Base-by-base conservation (phyloP, 345 rosid species). In the Eucalyptus leucophloia region DNA sequence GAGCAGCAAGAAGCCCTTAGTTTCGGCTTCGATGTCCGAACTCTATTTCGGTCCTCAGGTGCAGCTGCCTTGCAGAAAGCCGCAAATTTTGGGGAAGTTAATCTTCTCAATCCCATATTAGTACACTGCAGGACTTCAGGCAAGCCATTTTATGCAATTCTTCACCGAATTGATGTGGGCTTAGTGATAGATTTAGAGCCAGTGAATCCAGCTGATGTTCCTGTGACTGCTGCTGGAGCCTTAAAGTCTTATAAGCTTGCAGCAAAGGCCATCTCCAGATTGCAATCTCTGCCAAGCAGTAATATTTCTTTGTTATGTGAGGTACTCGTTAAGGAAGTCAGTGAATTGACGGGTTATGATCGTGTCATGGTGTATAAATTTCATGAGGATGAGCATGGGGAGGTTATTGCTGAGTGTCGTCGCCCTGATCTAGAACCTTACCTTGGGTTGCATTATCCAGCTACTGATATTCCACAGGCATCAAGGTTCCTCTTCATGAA, bases 311-410 rank as follows among this genome's bases (percentile, higher is more conserved):
- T 93, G 89, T 88, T 96, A 19, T 95, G 97, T 54, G 97, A 97
- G 87, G 94, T 92, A 90, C 85, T 97, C 14, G 99, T 95, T 28
- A 94, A 96, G 92, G 98, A 97, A 91, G 96, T 97, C 86, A 89
- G 97, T 80, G 95, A 95, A 40, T 90, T 97, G 88, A 96, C 96
- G 1, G 98, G 97, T 82, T 97, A 97, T 91, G 98, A 95, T 88
- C 94, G 99, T 88, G 95, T 97, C 16, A 97, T 97, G 99, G 97
- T 94, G 40, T 97, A 97, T 91, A 96, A 91, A 86, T 97, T 97
- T 58, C 99, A 97, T 87, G 98, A 95, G 60, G 99, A 97, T 90
- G 99, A 96, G 90, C 99, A 97, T 89, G 99, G 98, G 58, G 99
- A 97, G 92, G 99, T 97, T 86, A 89, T 97, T 91, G 97, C 99